phyloP scores from a whole-genome alignment of 179 eudicot species.

The Silene coronaria region DNA sequence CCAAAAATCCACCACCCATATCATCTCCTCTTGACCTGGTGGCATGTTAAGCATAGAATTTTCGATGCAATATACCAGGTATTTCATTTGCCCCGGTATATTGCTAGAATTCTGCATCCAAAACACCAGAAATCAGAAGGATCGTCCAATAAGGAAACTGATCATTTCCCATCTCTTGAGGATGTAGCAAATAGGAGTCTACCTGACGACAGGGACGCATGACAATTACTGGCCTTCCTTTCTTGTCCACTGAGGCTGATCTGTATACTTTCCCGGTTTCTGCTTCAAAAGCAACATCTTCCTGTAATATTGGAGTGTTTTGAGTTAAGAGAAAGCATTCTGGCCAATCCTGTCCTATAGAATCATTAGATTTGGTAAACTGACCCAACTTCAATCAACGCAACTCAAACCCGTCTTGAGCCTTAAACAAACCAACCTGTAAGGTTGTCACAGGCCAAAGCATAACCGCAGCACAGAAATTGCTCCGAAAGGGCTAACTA shows the following conservation, averaged over 20 bases:
- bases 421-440: too few species aligned
- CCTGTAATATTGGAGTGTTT: constrained; percentile 33
- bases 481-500: too few species aligned
- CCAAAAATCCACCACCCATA: constrained; percentile 82
- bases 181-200: not conserved
- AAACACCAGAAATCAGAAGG: constrained; percentile 5
- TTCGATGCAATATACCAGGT: constrained; percentile 88
- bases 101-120: constrained; percentile 73
- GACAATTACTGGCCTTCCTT: constrained; percentile 77
- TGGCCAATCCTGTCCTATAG: too few species aligned
- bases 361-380: too few species aligned
- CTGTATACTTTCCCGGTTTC: constrained; percentile 82
- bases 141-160: too few species aligned
- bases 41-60: constrained; percentile 75
- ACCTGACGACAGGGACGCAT: constrained; percentile 90
- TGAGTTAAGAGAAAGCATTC: too few species aligned
- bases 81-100: constrained; percentile 56
- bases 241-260: constrained; percentile 60
- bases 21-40: constrained; percentile 68
- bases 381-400: not conserved
- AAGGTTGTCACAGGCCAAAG: too few species aligned
- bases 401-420: too few species aligned
- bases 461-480: too few species aligned
- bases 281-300: constrained; percentile 75
- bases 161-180: too few species aligned